Percentiles rank a stretch among this genome's conserved stretches.
These are phyloP conservation scores for Xanthoceras sorbifolium DNA, from an alignment of 345 rosid genomes.

Conservation along the genomic window DNA sequence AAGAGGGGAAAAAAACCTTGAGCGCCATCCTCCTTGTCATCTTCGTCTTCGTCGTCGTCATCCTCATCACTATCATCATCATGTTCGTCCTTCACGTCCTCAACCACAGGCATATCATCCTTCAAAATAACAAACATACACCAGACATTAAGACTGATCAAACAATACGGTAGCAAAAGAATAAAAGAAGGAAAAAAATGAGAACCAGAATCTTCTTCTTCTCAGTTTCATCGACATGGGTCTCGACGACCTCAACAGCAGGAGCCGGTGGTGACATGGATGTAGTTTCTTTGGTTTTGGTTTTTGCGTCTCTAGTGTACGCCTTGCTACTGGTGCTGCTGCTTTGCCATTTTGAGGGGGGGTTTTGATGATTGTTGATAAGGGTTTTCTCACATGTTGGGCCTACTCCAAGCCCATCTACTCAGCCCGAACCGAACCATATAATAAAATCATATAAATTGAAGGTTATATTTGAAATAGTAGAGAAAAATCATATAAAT, in stretches of 20 bases:
- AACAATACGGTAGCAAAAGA: neutral
- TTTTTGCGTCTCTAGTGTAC: neutral
- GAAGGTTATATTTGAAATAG: too few relatives aligned
- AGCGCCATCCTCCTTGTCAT: slow-evolving; percentile 60
- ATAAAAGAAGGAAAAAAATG: neutral
- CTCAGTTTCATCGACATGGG: slow-evolving; percentile 38
- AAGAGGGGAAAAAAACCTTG: slow-evolving; percentile 36
- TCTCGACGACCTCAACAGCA: slow-evolving; percentile 46
- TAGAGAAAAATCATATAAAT: too few relatives aligned
- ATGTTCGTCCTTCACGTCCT: slow-evolving; percentile 74
- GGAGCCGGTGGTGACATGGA: slow-evolving; percentile 62
- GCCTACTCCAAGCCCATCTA: neutral
- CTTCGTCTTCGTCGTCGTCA: slow-evolving; percentile 69
- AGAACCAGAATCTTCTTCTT: slow-evolving; percentile 43
- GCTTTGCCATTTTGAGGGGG: neutral
- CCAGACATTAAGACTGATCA: neutral
- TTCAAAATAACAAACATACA: neutral
- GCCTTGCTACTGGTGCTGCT: neutral
- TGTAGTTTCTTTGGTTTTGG: slow-evolving; percentile 1
- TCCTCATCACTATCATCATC: slow-evolving; percentile 65
- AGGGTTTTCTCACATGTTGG: neutral
- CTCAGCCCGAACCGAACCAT: too few relatives aligned
- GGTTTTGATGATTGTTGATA: neutral
- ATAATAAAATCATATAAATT: too few relatives aligned
- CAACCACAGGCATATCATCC: slow-evolving; percentile 60